Evolutionary conservation across 2,329 filamentous ascomycete species (phyloP).

Genomic region (Botrytis deweyae): DNA sequence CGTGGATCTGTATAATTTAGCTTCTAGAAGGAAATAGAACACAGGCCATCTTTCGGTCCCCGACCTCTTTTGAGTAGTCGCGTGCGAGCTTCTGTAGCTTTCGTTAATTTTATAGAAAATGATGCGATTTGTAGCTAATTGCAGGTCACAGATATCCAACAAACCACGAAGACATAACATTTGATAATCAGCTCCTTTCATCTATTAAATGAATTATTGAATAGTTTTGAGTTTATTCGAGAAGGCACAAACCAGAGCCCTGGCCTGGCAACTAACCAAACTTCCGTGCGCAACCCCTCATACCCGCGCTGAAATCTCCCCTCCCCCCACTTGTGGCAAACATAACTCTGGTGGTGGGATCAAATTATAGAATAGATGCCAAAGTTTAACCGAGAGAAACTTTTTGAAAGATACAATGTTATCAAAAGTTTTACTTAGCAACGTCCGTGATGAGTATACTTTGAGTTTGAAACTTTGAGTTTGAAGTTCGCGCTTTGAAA

Average conservation of each 20-base stretch:
- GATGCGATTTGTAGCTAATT: neutral
- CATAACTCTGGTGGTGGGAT: neutral
- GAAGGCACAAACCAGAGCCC: neutral
- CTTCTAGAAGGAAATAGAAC: neutral
- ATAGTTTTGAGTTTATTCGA: neutral
- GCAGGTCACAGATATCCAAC: neutral
- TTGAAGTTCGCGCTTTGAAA: neutral
- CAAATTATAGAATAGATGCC: neutral
- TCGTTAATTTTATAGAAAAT: neutral
- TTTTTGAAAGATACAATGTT: neutral
- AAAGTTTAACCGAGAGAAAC: neutral
- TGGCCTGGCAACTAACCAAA: neutral
- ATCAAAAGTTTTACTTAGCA: neutral
- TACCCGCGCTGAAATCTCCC: neutral
- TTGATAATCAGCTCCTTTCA: neutral
- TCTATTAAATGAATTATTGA: neutral
- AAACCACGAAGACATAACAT: neutral
- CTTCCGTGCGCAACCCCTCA: neutral
- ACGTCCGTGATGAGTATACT: neutral
- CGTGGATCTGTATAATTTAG: neutral
- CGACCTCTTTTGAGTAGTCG: neutral
- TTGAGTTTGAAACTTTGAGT: neutral
- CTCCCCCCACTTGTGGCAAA: neutral
- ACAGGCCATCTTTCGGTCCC: neutral
- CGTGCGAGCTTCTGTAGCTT: neutral